Evolutionary conservation across 1,284 basidiomycete species (phyloP).

Genomic region (Clitocybe nebularis): DNA sequence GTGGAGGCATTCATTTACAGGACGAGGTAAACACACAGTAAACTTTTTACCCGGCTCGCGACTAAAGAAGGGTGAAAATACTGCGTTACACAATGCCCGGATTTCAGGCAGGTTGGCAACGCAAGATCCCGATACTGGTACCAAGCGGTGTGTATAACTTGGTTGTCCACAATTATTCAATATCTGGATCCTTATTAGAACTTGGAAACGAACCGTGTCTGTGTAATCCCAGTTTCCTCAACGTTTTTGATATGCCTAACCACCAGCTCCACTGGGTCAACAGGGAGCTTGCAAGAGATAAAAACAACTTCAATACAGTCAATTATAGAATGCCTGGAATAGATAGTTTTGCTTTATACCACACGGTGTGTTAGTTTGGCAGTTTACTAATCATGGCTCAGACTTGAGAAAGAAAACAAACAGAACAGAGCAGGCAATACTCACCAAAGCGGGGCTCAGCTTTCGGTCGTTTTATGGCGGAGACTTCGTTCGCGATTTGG

Average conservation of each 20-base stretch:
- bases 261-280: conserved; percentile 75
- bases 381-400: conserved; percentile 48
- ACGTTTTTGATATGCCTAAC: conserved; percentile 61
- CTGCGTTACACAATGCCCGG: conserved; percentile 48
- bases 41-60: conserved; percentile 38
- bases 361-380: conserved; percentile 73
- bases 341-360: conserved; percentile 52
- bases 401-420: too few relatives aligned
- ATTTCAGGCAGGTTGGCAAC: conserved; percentile 68
- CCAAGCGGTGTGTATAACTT: conserved; percentile 68
- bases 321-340: conserved; percentile 5
- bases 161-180: conserved; percentile 5
- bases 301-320: conserved; percentile 56
- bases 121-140: conserved; percentile 65
- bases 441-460: conserved; percentile 63
- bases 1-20: background rate
- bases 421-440: too few relatives aligned
- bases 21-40: conserved; percentile 42
- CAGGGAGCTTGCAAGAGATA: conserved; percentile 71
- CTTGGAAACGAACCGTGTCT: conserved; percentile 49
- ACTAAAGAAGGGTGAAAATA: conserved; percentile 50
- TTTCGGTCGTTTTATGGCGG: conserved; percentile 62
- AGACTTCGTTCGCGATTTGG: conserved; percentile 67
- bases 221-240: conserved; percentile 55
- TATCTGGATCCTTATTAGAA: conserved; percentile 1